phyloP scores from a whole-genome alignment of 345 rosid species.

The Brassica incana region DNA sequence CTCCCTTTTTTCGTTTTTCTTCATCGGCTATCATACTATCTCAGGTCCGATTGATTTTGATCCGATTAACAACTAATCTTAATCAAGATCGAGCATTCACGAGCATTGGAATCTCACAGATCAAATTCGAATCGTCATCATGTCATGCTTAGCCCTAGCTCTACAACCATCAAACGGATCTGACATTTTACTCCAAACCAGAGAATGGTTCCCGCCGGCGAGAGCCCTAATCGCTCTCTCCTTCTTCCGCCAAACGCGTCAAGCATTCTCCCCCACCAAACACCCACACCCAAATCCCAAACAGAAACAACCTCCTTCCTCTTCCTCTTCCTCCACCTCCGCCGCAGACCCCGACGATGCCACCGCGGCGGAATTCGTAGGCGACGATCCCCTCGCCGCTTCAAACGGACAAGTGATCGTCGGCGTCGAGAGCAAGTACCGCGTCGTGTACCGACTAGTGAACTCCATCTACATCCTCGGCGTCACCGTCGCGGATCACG shows the following conservation, averaged over 20 bases:
- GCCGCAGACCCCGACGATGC: conserved; percentile 44
- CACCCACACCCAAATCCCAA: conserved; percentile 27
- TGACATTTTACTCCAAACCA: conserved; percentile 89
- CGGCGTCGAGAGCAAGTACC: conserved; percentile 94
- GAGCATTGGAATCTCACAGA: background rate
- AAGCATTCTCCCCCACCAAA: conserved; percentile 53
- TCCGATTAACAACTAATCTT: conserved; percentile 1
- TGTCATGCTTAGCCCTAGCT: conserved; percentile 89
- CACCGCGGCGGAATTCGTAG: conserved; percentile 54
- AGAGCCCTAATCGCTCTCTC: conserved; percentile 91
- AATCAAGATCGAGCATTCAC: background rate
- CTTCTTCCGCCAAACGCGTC: conserved; percentile 90
- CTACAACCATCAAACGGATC: conserved; percentile 83
- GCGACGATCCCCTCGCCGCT: conserved; percentile 96
- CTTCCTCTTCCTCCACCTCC: conserved; percentile 40
- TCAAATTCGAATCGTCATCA: conserved; percentile 28
- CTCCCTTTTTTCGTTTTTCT: background rate
- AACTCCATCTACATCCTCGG: conserved; percentile 93
- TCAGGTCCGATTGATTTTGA: conserved; percentile 31
- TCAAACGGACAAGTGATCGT: conserved; percentile 95
- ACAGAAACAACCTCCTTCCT: conserved; percentile 17
- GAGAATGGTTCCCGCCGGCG: conserved; percentile 94
- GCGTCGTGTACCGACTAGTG: conserved; percentile 91
- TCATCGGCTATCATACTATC: conserved; percentile 7
- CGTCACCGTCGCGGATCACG: conserved; percentile 79